Evolutionary conservation across 768 basidiomycete species (phyloP), one percentile per base, ranked within the genome.

Genomic region (Trametes maxima): DNA sequence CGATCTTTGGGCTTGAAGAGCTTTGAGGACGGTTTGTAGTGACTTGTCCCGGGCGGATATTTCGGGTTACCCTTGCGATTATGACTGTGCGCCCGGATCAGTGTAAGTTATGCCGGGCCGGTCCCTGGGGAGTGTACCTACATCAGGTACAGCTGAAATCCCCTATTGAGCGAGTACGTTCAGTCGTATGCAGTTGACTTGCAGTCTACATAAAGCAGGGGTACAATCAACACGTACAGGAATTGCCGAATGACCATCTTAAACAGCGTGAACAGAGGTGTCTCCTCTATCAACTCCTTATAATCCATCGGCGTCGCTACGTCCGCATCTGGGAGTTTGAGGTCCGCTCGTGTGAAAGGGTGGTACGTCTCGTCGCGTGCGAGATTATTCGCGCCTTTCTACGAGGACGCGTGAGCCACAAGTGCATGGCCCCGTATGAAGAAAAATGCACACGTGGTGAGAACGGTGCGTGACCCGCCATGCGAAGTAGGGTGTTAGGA

Each of bases 201-300:
- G 28, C 8, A 33, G 28, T 33, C 28, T 33, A 8, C 8, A 33
- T 33, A 8, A 33, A 33, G 39, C 4, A 13, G 36, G 12, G 10
- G 6, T 10, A 21, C 22, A 36, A 35, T 39, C 6, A 22, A 36
- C 21, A 67, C 67, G 40, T 57, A 70, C 65, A 84, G 73, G 62
- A 83, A 80, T 57, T 85, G 82, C 12, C 80, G 73, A 36, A 82
- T 65, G 46, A 81, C 74, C 52, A 83, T 59, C 60, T 79, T 82
- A 67, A 80, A 80, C 1, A 85, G 69, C 0, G 82, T 84, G 59
- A 46, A 71, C 13, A 47, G 28, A 0, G 70, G 70, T 2, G 70
- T 71, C 46, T 71, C 70, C 36, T 70, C 70, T 7, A 71, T 36
- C 19, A 70, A 45, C 52, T 71, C 69, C 47, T 66, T 66, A 63